Evolutionary conservation across 2,329 filamentous ascomycete species (phyloP).

Genomic region (Colletotrichum shisoi): DNA sequence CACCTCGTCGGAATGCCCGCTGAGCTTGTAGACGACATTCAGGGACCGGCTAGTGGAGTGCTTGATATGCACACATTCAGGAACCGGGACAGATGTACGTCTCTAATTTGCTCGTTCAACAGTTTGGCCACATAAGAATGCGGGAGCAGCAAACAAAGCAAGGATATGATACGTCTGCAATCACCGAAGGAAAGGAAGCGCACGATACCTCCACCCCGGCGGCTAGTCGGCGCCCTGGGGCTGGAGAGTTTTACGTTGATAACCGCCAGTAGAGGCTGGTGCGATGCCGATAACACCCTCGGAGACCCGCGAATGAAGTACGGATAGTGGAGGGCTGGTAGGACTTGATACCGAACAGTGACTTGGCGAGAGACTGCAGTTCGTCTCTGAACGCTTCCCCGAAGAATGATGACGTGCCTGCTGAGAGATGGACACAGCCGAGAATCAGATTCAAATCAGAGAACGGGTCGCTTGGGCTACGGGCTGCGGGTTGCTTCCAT

Average conservation of each 20-base stretch:
- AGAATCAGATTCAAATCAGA: slow-evolving; percentile 15
- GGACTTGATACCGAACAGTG: slow-evolving; percentile 7
- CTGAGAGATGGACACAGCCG: slow-evolving; percentile 14
- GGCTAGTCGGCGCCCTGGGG: slow-evolving; percentile 26
- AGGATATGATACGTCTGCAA: background rate
- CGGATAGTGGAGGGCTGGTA: background rate
- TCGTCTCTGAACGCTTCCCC: slow-evolving; percentile 14
- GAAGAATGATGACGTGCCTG: slow-evolving; percentile 18
- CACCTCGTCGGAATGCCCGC: slow-evolving; percentile 25
- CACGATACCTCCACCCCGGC: slow-evolving; percentile 18
- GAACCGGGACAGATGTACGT: slow-evolving; percentile 2
- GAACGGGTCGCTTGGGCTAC: slow-evolving; percentile 6
- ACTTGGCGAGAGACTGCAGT: slow-evolving; percentile 16
- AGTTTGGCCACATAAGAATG: too few relatives aligned
- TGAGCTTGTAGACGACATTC: slow-evolving; percentile 8
- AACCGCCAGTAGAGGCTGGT: slow-evolving; percentile 20
- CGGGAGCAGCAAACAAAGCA: slow-evolving; percentile 16
- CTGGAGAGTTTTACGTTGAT: slow-evolving; percentile 35
- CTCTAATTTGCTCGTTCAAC: background rate
- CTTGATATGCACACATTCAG: slow-evolving; percentile 1
- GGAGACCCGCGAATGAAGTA: background rate
- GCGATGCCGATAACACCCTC: slow-evolving; percentile 7
- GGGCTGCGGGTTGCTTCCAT: slow-evolving; percentile 7
- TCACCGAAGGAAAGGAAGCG: background rate
- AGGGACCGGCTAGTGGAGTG: slow-evolving; percentile 11